Conservation (phyloP, 208 protist genomes). For the Leishmania braziliensis region DNA sequence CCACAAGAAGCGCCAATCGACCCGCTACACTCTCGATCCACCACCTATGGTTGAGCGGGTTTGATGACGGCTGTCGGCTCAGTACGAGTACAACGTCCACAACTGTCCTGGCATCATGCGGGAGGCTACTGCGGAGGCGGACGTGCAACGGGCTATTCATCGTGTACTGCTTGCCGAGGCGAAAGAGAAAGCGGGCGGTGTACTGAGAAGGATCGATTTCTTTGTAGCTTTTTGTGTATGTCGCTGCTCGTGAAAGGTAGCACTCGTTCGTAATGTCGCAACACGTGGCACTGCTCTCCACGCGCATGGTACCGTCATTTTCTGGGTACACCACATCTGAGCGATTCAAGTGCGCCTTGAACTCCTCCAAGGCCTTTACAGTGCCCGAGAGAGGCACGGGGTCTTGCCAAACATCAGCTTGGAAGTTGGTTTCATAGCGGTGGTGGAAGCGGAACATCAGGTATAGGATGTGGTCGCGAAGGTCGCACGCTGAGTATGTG, state of each 20-base stretch:
- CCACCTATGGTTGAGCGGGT: slow-evolving; percentile 29
- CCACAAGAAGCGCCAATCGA: slow-evolving; percentile 22
- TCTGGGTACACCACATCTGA: slow-evolving; percentile 23
- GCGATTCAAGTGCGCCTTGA: slow-evolving; percentile 23
- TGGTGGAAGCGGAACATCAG: slow-evolving; percentile 32
- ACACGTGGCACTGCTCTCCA: slow-evolving; percentile 30
- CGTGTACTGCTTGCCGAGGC: slow-evolving; percentile 24
- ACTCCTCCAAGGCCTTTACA: slow-evolving; percentile 14
- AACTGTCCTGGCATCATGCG: slow-evolving; percentile 23
- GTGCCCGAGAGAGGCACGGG: slow-evolving; percentile 12
- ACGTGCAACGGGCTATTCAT: slow-evolving; percentile 20
- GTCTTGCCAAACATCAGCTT: slow-evolving; percentile 29
- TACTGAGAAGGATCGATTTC: slow-evolving; percentile 22
- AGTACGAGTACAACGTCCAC: slow-evolving; percentile 34
- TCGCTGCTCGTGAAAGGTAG: slow-evolving; percentile 21
- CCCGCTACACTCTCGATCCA: slow-evolving; percentile 27
- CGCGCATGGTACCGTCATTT: slow-evolving; percentile 13
- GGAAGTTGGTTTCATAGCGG: slow-evolving; percentile 28
- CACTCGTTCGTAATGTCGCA: slow-evolving; percentile 34
- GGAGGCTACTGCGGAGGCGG: slow-evolving; percentile 23
- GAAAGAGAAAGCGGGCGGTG: slow-evolving; percentile 30
- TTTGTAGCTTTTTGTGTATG: slow-evolving; percentile 37
- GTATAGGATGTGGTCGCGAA: slow-evolving; percentile 18
- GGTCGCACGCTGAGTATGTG: slow-evolving; percentile 5
- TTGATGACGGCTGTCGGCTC: slow-evolving; percentile 11